Conservation (phyloP, 371 early-diverging fungal species). For the Blakeslea trispora region DNA sequence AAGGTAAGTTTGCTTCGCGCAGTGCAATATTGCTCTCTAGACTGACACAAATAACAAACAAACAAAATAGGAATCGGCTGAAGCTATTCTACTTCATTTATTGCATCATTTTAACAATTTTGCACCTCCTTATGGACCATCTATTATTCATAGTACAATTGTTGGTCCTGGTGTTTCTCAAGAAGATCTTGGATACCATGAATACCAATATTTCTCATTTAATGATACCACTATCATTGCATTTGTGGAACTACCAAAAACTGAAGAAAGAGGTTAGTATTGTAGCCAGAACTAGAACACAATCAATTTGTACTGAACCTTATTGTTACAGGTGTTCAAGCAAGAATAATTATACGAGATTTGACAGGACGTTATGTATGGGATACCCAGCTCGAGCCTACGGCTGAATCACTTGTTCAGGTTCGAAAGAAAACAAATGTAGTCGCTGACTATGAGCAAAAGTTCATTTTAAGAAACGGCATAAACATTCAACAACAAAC, state of each 20-base stretch:
- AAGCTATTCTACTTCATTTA: conserved; percentile 52
- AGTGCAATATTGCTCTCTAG: too few relatives aligned
- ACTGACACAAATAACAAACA: too few relatives aligned
- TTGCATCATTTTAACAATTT: conserved; percentile 61
- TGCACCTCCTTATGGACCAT: conserved; percentile 56
- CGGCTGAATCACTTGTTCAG: neutral
- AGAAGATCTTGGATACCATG: conserved; percentile 42
- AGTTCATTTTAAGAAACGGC: conserved; percentile 9
- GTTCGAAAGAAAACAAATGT: neutral
- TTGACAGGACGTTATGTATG: conserved; percentile 80
- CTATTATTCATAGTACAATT: conserved; percentile 51
- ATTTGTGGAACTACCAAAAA: conserved; percentile 55
- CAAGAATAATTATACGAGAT: conserved; percentile 72
- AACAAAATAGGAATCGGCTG: conserved; percentile 63
- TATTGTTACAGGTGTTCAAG: conserved; percentile 20
- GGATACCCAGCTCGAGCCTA: conserved; percentile 67
- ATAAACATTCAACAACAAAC: conserved; percentile 5
- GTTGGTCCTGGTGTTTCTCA: conserved; percentile 47
- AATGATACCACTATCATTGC: conserved; percentile 65
- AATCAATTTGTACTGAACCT: too few relatives aligned
- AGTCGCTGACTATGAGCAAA: neutral
- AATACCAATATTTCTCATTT: conserved; percentile 61
- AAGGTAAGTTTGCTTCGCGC: conserved; percentile 40
- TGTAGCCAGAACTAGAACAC: neutral
- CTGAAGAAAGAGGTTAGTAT: conserved; percentile 28